phyloP scores from a whole-genome alignment of 208 protist species.

The Phytomonas sp. region DNA sequence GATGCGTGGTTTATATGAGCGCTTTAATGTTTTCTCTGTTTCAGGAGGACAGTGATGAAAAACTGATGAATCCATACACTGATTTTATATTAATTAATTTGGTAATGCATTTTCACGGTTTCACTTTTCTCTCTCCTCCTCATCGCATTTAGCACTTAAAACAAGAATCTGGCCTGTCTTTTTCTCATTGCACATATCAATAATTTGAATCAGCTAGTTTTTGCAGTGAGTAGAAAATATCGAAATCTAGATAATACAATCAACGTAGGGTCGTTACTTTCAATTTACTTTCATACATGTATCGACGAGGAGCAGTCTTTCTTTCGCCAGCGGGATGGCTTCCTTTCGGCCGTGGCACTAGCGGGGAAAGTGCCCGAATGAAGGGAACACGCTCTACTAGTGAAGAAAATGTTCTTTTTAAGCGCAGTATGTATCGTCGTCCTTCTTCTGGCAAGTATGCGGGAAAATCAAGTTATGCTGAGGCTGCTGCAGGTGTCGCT shows the following conservation, averaged over 20 bases:
- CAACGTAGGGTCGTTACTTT: not conserved
- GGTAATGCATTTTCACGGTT: not conserved
- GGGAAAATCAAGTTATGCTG: not conserved
- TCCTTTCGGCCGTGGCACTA: not conserved
- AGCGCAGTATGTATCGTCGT: not conserved
- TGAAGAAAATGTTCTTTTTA: slow-evolving; percentile 4
- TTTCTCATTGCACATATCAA: slow-evolving; percentile 1
- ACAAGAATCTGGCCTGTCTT: not conserved
- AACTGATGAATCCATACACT: not conserved
- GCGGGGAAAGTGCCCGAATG: not conserved
- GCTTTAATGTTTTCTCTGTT: not conserved
- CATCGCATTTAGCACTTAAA: not conserved
- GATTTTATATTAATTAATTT: not conserved
- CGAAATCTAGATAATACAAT: not conserved
- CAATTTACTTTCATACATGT: slow-evolving; percentile 16
- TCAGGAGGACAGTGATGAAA: not conserved
- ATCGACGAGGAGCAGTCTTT: slow-evolving; percentile 13
- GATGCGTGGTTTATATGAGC: not conserved
- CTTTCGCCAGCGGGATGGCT: not conserved
- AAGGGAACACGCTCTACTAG: not conserved
- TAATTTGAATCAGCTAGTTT: slow-evolving; percentile 4
- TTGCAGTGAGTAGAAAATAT: not conserved
- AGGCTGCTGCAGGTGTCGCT: slow-evolving; percentile 1
- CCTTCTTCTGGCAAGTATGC: not conserved
- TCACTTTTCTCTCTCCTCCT: not conserved